Evolutionary conservation across 2,329 filamentous ascomycete species (phyloP).

Genomic region (Verticillium nubilum): DNA sequence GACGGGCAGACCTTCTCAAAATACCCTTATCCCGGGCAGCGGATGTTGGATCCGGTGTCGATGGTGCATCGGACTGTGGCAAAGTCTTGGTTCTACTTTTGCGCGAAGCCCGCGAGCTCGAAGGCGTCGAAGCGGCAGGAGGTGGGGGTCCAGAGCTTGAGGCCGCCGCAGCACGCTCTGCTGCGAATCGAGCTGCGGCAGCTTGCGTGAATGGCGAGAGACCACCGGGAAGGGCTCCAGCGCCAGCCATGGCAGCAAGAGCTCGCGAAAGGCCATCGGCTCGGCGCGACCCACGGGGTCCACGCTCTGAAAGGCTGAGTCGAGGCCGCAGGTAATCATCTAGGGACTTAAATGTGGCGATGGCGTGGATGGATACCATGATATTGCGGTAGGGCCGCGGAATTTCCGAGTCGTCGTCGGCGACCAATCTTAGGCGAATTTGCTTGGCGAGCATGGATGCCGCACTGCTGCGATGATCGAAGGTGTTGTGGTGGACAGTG

Average conservation of each 20-base stretch:
- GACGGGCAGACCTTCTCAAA: slow-evolving; percentile 59
- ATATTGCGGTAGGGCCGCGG: slow-evolving; percentile 85
- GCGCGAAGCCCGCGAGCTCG: slow-evolving; percentile 37
- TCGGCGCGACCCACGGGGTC: slow-evolving; percentile 55
- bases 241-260: slow-evolving; percentile 72
- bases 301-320: slow-evolving; percentile 72
- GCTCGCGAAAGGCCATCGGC: slow-evolving; percentile 59
- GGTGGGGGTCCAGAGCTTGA: slow-evolving; percentile 29
- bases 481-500: slow-evolving; percentile 87
- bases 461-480: slow-evolving; percentile 86
- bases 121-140: slow-evolving; percentile 30
- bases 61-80: slow-evolving; percentile 31
- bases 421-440: slow-evolving; percentile 79
- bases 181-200: slow-evolving; percentile 38
- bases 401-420: slow-evolving; percentile 87
- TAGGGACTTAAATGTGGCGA: slow-evolving; percentile 93
- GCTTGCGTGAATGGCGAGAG: slow-evolving; percentile 36
- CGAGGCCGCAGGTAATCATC: slow-evolving; percentile 93
- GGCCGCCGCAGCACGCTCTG: slow-evolving; percentile 33
- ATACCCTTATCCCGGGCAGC: slow-evolving; percentile 52
- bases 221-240: slow-evolving; percentile 44
- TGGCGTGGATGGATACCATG: slow-evolving; percentile 97
- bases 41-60: slow-evolving; percentile 38
- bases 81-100: slow-evolving; percentile 43
- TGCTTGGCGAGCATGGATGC: slow-evolving; percentile 97